These are phyloP conservation scores for Rhodomyrtus psidioides DNA, from an alignment of 441 rosid species.

Conservation along the genomic window DNA sequence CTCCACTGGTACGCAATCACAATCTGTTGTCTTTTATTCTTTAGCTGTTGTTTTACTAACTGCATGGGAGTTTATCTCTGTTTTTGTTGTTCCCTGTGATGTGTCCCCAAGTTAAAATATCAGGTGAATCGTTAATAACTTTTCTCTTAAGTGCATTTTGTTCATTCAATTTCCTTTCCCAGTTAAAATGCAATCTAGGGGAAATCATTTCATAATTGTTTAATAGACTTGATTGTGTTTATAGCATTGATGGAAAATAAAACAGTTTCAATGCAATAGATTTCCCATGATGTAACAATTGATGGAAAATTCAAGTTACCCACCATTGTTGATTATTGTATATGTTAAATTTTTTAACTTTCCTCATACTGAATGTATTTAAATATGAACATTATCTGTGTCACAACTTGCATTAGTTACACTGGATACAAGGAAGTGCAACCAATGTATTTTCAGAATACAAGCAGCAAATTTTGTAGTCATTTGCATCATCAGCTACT, in stretches of 20 bases:
- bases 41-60: neutral
- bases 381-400: neutral
- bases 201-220: neutral
- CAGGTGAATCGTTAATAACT: neutral
- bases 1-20: conserved; percentile 25
- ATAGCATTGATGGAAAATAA: neutral
- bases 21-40: neutral
- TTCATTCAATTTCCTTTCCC: neutral
- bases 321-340: neutral
- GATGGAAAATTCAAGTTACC: neutral
- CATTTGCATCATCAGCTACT: neutral
- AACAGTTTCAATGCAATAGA: neutral
- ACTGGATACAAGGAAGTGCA: neutral
- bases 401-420: neutral
- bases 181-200: neutral
- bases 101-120: neutral
- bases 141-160: neutral
- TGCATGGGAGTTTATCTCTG: neutral
- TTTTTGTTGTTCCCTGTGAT: neutral
- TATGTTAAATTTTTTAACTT: neutral
- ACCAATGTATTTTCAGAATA: neutral
- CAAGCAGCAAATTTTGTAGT: neutral
- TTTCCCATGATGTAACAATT: neutral
- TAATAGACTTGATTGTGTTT: neutral
- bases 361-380: neutral